phyloP scores from a whole-genome alignment of 2,329 filamentous ascomycete genomes.

The Metarhizium rileyi region DNA sequence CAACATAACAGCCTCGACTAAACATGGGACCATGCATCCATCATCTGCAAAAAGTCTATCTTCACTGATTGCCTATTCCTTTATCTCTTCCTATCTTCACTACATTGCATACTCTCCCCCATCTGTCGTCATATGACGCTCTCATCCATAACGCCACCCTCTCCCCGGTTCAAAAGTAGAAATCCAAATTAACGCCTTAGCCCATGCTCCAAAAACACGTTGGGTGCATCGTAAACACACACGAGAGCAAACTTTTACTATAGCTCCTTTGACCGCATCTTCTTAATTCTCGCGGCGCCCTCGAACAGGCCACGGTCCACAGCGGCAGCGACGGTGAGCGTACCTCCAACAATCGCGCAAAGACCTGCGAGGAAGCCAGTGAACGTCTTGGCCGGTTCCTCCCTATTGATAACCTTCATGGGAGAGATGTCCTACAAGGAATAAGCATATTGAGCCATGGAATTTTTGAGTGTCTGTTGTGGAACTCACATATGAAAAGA shows the following conservation, averaged over 20 bases:
- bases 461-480: neutral
- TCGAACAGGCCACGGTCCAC: slow-evolving; percentile 89
- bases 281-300: slow-evolving; percentile 74
- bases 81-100: neutral
- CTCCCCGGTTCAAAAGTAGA: neutral
- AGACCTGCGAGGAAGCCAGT: slow-evolving; percentile 87
- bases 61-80: neutral
- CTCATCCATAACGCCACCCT: neutral
- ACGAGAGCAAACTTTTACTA: slow-evolving; percentile 26
- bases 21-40: neutral
- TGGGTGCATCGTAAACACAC: neutral
- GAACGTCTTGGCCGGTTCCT: slow-evolving; percentile 81
- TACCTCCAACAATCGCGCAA: slow-evolving; percentile 90
- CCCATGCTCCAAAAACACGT: slow-evolving; percentile 6
- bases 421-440: slow-evolving; percentile 76
- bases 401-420: slow-evolving; percentile 98
- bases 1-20: too few species aligned
- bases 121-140: neutral
- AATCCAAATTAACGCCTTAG: slow-evolving; percentile 10
- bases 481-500: slow-evolving; percentile 88
- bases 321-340: slow-evolving; percentile 88
- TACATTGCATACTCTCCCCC: neutral
- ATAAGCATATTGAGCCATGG: slow-evolving; percentile 10
- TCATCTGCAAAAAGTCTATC: neutral
- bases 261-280: slow-evolving; percentile 61